Evolutionary conservation across 768 basidiomycete genomes (phyloP).

Genomic region (Boletus pseudo-olivaceus): DNA sequence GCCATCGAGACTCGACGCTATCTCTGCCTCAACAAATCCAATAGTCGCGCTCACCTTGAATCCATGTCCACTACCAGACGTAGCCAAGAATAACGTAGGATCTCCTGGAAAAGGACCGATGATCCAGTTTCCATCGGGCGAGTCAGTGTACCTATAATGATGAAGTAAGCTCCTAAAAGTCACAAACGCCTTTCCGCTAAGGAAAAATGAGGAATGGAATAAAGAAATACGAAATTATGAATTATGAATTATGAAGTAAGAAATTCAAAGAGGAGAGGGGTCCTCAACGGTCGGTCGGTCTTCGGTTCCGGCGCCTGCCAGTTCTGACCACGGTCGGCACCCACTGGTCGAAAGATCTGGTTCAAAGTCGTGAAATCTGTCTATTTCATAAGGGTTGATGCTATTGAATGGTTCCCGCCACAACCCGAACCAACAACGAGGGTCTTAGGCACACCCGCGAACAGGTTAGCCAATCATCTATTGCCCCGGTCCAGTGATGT

Average conservation of each 20-base stretch:
- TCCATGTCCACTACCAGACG: slow-evolving; percentile 84
- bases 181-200: neutral
- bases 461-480: neutral
- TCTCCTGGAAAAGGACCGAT: slow-evolving; percentile 70
- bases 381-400: neutral
- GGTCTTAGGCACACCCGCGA: neutral
- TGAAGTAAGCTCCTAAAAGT: neutral
- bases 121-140: slow-evolving; percentile 84
- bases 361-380: neutral
- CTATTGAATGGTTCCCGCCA: neutral
- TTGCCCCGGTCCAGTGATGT: neutral
- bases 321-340: neutral
- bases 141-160: slow-evolving; percentile 77
- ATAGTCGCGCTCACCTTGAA: slow-evolving; percentile 57
- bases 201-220: neutral
- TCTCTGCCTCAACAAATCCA: neutral
- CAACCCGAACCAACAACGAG: neutral
- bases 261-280: slow-evolving; percentile 4
- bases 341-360: neutral
- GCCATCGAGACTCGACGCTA: neutral
- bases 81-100: slow-evolving; percentile 69
- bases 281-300: neutral
- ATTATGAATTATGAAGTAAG: neutral
- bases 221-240: slow-evolving; percentile 2
- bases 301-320: neutral